Evolutionary conservation across 352 stramenopile species (phyloP), one percentile per base, ranked within the genome.

Genomic region (Phytophthora multivora): DNA sequence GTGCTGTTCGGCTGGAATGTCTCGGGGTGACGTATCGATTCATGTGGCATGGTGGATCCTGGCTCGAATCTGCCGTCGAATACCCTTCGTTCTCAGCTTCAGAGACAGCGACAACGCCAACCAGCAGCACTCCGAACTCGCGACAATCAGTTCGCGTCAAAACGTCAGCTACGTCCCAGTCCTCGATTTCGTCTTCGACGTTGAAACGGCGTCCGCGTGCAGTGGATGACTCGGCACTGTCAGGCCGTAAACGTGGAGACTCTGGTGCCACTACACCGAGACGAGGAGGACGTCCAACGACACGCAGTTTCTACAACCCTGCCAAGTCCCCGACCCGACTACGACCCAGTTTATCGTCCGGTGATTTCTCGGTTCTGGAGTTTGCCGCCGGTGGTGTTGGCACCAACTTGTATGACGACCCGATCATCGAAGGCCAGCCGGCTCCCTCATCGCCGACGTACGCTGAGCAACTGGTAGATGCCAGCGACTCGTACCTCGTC

Each of bases 61-160:
- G 83, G 83, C 69, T 92, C 12, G 66, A 90, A 42, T 77, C 73
- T 28, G 58, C 61, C 4, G 60, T 90, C 15, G 79, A 89, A 28
- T 89, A 79, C 38, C 65, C 71, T 23, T 62, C 70, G 5, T 60
- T 69, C 21, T 57, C 52, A 16, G 56, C 43, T n/a, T 4, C 49
- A 42, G 58, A 25, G 1, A 16, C 33, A n/a, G 10, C 21, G 11
- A 57, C 52, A 39, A 51, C 40, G 11, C 42, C 45, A 50, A 39
- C 62, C 50, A 67, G 21, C 13, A 50, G 42, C 10, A 40, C 47
- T 19, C 50, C 67, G 12, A 80, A 70, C 31, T 77, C 68, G 5
- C 54, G 71, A 11, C 58, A 69, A 54, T 59, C 63, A 19, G 53
- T 48, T 41, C 68, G 63, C n/a, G 52, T 60, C 8, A 71, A 72